Evolutionary conservation across 2,329 filamentous ascomycete genomes (phyloP).

Genomic region (Claviceps sp.): DNA sequence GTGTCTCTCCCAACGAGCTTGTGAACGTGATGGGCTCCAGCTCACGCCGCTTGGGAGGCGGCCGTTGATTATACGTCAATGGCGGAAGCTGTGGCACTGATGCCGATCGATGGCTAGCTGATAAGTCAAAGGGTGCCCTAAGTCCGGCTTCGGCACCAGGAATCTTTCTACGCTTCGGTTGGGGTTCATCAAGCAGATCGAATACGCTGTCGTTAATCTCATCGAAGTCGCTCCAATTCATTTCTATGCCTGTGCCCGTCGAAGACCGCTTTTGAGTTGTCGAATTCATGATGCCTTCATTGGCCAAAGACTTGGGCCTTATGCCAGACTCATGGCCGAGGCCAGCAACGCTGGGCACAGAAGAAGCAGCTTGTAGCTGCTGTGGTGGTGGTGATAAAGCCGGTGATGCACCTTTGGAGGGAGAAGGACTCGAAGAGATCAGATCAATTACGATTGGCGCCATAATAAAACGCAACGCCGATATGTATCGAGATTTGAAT

Average conservation of each 20-base stretch:
- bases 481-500: not conserved
- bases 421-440: conserved; percentile 22
- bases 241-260: not conserved
- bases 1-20: conserved; percentile 18
- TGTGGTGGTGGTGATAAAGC: not conserved
- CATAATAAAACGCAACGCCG: conserved; percentile 11
- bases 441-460: conserved; percentile 22
- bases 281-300: not conserved
- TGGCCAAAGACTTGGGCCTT: not conserved
- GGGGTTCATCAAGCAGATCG: not conserved
- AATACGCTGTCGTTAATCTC: conserved; percentile 1
- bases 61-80: not conserved
- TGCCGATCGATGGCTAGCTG: not conserved
- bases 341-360: not conserved
- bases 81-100: not conserved
- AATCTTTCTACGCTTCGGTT: not conserved
- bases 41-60: not conserved
- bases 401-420: not conserved
- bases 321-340: not conserved
- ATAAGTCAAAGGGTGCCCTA: not conserved
- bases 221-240: not conserved
- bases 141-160: not conserved
- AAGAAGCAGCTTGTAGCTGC: not conserved
- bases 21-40: conserved; percentile 23
- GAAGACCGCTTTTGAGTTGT: not conserved